Base-by-base conservation (phyloP, 1,284 basidiomycete genomes). In the Fomitiporia mediterranea region DNA sequence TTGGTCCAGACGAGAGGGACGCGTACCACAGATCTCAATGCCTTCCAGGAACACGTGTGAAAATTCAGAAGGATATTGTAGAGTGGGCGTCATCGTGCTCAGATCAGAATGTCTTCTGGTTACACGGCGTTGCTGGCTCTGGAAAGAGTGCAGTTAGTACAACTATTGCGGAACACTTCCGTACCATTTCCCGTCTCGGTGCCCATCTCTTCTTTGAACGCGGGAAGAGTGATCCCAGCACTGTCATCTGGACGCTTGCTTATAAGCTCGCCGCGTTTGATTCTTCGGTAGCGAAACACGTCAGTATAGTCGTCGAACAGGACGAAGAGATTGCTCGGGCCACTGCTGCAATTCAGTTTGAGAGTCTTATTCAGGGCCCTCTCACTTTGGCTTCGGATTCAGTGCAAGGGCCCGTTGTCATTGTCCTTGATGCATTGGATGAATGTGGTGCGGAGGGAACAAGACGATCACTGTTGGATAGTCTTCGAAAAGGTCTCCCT, bases 401-500 rank as follows among this genome's bases (percentile, higher is more conserved):
- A 11, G 23, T 34, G 21, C 30, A 50, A 15, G 48, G 48, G 7
- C 48, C 48, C 4, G 48, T 50, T 34, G 27, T 52, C 39, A 28
- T 52, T 23, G 34, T 52, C n/a, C 35, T 52, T 19, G 51, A 17
- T 34, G 51, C 21, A 35, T 30, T 32, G 30, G 65, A 2, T 13
- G n/a, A n/a, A n/a, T n/a, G n/a, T n/a, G n/a, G n/a, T n/a, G n/a
- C n/a, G n/a, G n/a, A n/a, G n/a, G n/a, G 30, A 11, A 53, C 60
- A 7, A 67, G 70, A 21, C 58, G 64, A 19, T 68, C 70, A n/a
- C 63, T 70, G 8, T 53, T 72, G 19, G 52, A 34, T n/a, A 50
- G 17, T 30, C 35, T 34, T 30, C 48, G 3, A 17, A 17, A 4
- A 50, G 15, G 13, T 6, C 17, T 50, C 35, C 27, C 48, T 25